Evolutionary conservation across 345 rosid genomes (phyloP), one percentile per base, ranked within the genome.

Genomic region (Hibiscus mutabilis): DNA sequence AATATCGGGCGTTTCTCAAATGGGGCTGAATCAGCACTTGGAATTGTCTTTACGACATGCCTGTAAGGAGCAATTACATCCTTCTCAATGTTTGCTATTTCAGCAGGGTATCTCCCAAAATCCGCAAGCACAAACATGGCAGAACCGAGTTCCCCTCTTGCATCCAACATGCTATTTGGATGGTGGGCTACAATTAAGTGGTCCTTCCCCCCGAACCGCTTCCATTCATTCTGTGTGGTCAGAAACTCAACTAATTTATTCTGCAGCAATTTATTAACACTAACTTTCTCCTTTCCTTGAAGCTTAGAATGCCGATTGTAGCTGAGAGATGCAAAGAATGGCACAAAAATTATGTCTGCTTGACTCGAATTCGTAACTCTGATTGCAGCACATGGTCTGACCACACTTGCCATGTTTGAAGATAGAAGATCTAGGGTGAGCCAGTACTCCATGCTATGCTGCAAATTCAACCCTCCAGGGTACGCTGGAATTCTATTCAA

Each of bases 381-480:
- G 6, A 83, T 66, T 52, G 83, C 86, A 59, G 71, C 73, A 74
- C 90, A 89, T 6, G 88, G 87, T 77, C 89, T 80, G 67, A 66
- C 76, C 29, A 78, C 68, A 68, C 74, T 77, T 31, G 70, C 70
- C 57, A 22, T 76, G 65, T 84, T 82, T 58, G 98, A 90, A 74
- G 92, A 84, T 73, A 91, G 87, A 47, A 94, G 80, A 80, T 94
- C 97, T 68, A 91, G 93, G 64, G 97, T 87, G 59, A 94, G 82
- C 97, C 98, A 94, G 73, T 94, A 94, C 83, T 94, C 97, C 25
- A 88, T 85, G 80, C 97, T 91, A 29, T 94, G 98, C 79, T 94
- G 98, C 52, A 91, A 71, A 73, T 90, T 89, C 79, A 91, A 85
- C 62, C 97, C 95, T 68, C 98, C 96, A 4, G 93, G 91, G 70